phyloP scores from a whole-genome alignment of 768 basidiomycete genomes.

The Xerocomus brunneocitrinus region DNA sequence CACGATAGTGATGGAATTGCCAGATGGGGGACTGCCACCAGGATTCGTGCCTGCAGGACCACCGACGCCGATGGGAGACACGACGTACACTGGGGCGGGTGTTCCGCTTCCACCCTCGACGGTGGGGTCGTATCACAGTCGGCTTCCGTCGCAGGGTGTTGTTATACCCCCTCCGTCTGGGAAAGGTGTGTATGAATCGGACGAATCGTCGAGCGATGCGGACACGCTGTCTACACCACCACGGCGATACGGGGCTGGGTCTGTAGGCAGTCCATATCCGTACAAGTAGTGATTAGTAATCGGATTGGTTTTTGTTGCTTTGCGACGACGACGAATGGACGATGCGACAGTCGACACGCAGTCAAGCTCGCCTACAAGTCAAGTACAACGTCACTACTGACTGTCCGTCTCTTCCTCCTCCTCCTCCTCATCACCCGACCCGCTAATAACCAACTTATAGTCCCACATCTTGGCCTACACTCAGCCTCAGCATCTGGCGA shows the following conservation, averaged over 20 bases:
- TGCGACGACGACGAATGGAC: constrained; percentile 7
- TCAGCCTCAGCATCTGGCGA: constrained; percentile 81
- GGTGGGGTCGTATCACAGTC: constrained; percentile 21
- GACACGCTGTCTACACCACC: constrained; percentile 35
- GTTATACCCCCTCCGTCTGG: constrained; percentile 30
- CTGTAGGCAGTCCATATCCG: not conserved
- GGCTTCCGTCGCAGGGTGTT: constrained; percentile 18
- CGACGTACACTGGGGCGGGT: constrained; percentile 24
- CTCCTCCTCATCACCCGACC: not conserved
- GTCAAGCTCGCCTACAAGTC: constrained; percentile 24
- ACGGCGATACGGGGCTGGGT: constrained; percentile 14
- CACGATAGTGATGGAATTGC: constrained; percentile 24
- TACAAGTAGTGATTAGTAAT: constrained; percentile 14
- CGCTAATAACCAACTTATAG: constrained; percentile 31
- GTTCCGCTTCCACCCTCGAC: constrained; percentile 31
- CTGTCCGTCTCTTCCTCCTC: constrained; percentile 32
- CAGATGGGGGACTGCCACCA: constrained; percentile 30
- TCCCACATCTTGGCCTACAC: constrained; percentile 73
- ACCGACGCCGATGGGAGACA: constrained; percentile 14
- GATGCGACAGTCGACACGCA: constrained; percentile 25
- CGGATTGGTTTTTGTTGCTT: not conserved
- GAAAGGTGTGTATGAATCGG: constrained; percentile 19
- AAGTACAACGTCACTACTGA: constrained; percentile 54
- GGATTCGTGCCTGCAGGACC: constrained; percentile 34
- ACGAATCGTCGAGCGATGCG: constrained; percentile 30